Percentiles rank a stretch among this genome's conserved stretches.
Evolutionary conservation across 2,329 filamentous ascomycete species (phyloP).

Genomic region (Fusarium camptoceras): DNA sequence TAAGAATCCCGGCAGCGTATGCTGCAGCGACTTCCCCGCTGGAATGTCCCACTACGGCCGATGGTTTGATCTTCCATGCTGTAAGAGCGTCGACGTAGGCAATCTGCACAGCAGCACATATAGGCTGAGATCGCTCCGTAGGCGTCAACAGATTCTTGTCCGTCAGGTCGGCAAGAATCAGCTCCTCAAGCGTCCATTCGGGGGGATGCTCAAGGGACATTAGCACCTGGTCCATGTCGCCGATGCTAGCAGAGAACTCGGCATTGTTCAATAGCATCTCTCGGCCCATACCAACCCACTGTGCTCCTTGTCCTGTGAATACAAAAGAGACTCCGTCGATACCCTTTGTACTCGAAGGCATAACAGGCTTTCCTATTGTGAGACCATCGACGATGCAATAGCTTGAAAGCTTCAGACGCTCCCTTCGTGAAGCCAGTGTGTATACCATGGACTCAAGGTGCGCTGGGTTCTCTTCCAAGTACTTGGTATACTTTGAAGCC

Average conservation of each 20-base stretch:
- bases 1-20: conserved; percentile 4
- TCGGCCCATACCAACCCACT: conserved; percentile 14
- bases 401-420: too few relatives aligned
- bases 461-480: too few relatives aligned
- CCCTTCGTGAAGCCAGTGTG: too few relatives aligned
- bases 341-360: too few relatives aligned
- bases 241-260: background rate
- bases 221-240: background rate
- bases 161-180: background rate
- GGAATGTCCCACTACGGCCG: conserved; percentile 57
- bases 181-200: background rate
- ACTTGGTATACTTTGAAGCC: too few relatives aligned
- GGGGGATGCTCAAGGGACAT: background rate
- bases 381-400: background rate
- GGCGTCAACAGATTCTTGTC: too few relatives aligned
- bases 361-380: background rate
- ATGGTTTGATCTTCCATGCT: conserved; percentile 46
- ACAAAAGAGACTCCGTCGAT: background rate
- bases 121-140: conserved; percentile 3
- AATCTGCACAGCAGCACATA: conserved; percentile 8
- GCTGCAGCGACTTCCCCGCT: conserved; percentile 32
- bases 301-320: conserved; percentile 13
- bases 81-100: background rate
- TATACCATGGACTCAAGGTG: too few relatives aligned
- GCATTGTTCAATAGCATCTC: background rate